These are phyloP conservation scores for Rhodosporidiobolus odoratus DNA, from an alignment of 768 basidiomycete genomes.

Conservation along the genomic window DNA sequence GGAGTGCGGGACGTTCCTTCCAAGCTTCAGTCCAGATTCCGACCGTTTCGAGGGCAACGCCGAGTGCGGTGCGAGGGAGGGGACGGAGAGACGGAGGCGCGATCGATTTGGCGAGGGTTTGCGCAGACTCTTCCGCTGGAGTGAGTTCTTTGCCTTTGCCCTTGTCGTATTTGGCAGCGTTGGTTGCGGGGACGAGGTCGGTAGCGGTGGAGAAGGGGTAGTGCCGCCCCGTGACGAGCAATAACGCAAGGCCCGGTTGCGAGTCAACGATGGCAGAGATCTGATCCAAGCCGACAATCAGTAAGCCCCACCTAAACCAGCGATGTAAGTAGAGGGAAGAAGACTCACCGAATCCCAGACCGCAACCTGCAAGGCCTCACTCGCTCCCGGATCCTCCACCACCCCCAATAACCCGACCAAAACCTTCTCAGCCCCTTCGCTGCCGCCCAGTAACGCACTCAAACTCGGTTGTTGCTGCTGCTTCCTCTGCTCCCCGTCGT, in stretches of 20 bases:
- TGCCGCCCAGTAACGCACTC: constrained; percentile 69
- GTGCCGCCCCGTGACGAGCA: constrained; percentile 74
- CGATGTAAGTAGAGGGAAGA: not conserved
- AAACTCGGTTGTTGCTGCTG: constrained; percentile 60
- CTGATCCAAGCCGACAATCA: not conserved
- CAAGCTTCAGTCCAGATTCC: constrained; percentile 68
- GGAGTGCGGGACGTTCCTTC: constrained; percentile 68
- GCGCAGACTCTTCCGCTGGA: constrained; percentile 42
- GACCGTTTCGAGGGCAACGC: constrained; percentile 63
- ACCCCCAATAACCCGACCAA: constrained; percentile 27
- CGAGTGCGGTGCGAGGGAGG: constrained; percentile 55
- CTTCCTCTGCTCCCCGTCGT: not conserved
- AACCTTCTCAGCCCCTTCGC: constrained; percentile 56
- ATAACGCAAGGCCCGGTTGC: constrained; percentile 74
- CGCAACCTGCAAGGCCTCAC: constrained; percentile 56
- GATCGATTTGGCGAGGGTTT: constrained; percentile 41
- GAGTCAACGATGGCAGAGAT: constrained; percentile 67
- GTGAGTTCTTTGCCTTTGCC: constrained; percentile 41
- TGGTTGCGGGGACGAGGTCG: constrained; percentile 34
- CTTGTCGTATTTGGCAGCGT: constrained; percentile 50
- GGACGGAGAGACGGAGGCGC: constrained; percentile 4
- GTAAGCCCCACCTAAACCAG: not conserved
- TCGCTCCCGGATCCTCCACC: constrained; percentile 21
- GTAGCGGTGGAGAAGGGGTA: constrained; percentile 23
- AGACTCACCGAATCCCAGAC: constrained; percentile 71